A percentile compares a stretch with the other conserved stretches of the same genome.
These are phyloP conservation scores for Serpula lacrymans DNA, from an alignment of 768 basidiomycete species.

Conservation along the genomic window DNA sequence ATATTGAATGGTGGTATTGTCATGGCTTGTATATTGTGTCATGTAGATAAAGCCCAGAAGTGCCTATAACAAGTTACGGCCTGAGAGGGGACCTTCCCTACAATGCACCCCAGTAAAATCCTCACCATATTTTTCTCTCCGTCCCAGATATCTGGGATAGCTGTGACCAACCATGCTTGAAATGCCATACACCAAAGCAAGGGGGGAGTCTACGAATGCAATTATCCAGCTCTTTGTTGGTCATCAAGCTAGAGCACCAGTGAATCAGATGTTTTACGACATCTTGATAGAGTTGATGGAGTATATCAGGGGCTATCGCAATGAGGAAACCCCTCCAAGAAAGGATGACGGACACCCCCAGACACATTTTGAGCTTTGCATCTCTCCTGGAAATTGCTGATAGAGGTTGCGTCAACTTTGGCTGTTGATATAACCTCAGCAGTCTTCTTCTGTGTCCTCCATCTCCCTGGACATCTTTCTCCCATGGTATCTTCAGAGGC, in stretches of 20 bases:
- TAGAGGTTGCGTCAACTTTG: too few species aligned
- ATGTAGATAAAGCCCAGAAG: constrained; percentile 20
- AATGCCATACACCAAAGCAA: constrained; percentile 4
- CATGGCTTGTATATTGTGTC: constrained; percentile 6
- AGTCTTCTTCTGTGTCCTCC: too few species aligned
- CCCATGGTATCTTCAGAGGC: not conserved
- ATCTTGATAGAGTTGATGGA: constrained; percentile 47
- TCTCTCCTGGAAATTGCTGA: constrained; percentile 1
- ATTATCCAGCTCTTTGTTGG: constrained; percentile 35
- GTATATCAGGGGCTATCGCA: constrained; percentile 38
- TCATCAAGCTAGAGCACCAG: constrained; percentile 18
- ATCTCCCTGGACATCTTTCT: too few species aligned
- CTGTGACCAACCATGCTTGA: constrained; percentile 6
- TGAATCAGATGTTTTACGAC: constrained; percentile 36
- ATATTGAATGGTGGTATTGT: not conserved
- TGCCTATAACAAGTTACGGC: too few species aligned
- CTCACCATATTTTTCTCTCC: constrained; percentile 9
- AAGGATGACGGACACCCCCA: constrained; percentile 32
- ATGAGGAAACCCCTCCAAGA: constrained; percentile 38
- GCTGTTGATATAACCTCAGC: too few species aligned
- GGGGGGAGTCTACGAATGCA: constrained; percentile 28
- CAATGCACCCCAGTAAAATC: constrained; percentile 15
- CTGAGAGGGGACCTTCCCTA: constrained; percentile 19
- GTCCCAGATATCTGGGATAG: constrained; percentile 7
- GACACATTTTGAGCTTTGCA: too few species aligned